Base-by-base conservation (phyloP, 208 protist species). In the Acanthamoeba healyi region DNA sequence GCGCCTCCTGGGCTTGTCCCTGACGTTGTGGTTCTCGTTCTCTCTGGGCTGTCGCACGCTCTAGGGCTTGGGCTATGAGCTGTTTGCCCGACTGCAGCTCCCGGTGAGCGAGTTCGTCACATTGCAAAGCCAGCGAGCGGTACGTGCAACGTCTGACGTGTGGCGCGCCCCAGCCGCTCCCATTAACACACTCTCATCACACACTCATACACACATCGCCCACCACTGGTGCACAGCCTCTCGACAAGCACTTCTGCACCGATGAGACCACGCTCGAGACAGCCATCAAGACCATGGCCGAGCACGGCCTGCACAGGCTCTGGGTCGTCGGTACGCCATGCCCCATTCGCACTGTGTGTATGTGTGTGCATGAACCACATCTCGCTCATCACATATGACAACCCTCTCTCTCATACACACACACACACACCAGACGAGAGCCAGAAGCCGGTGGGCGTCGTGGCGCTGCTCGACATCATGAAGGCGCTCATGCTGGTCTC, bases 41-140 rank as follows among this genome's bases (percentile, higher is more conserved):
- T 46, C 34, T 79, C 70, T 36, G 3, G 5, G 14, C 3, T 79
- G 38, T 49, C 32, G n/a, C 46, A 70, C 42, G 61, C 56, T n/a
- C n/a, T n/a, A 91, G 84, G 84, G 84, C 12, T 51, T 91, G 26
- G 61, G 24, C 0, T 91, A 74, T 91, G 84, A 91, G 17, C 29
- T 91, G 19, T 91, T 91, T 38, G 61, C 51, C 32, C 84, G 84
- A 24, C 12, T 91, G 51, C 84, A 91, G 84, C 84, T 91, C 7
- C 84, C 84, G 34, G 84, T 91, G 32, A 65, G 51, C 38, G 54
- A 91, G 54, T 91, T 91, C 63, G 40, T 91, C 32, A 40, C 17
- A 44, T 17, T 70, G 36, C 84, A 91, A 24, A 51, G 56, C 84
- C 15, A 91, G 22, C 38, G 44, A 29, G n/a, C 58, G 74, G 74